Evolutionary conservation across 345 rosid species (phyloP).

Genomic region (Carallia pectinifolia): DNA sequence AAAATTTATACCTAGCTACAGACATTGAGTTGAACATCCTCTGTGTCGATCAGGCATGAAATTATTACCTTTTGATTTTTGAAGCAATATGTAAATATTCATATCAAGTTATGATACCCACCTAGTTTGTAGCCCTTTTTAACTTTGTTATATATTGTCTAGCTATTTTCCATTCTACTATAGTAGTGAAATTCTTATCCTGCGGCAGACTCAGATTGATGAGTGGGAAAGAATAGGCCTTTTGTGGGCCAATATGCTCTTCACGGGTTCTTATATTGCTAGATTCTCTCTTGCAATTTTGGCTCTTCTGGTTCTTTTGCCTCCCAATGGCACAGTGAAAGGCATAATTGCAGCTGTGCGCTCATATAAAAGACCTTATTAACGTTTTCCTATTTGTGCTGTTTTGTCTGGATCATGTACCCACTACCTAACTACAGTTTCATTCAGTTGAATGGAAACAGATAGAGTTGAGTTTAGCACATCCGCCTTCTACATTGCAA

Average conservation of each 20-base stretch:
- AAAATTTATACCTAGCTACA: no score
- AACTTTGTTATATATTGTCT: background rate
- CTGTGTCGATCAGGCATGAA: background rate
- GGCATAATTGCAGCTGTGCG: conserved; percentile 17
- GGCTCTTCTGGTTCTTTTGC: conserved; percentile 17
- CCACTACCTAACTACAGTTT: background rate
- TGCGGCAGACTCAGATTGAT: conserved; percentile 12
- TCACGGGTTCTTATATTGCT: conserved; percentile 62
- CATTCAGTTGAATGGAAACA: background rate
- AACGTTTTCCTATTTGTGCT: conserved; percentile 15
- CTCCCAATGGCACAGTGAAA: conserved; percentile 3
- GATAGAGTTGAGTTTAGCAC: no score
- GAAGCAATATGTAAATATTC: background rate
- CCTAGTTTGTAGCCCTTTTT: conserved; percentile 4
- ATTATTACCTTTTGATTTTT: conserved; percentile 5
- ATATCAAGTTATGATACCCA: background rate
- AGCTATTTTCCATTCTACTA: no score
- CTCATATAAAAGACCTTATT: background rate
- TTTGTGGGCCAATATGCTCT: conserved; percentile 34
- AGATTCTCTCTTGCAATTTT: conserved; percentile 41
- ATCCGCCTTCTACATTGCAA: no score
- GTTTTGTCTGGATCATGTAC: background rate
- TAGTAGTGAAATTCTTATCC: background rate
- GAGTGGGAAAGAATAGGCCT: conserved; percentile 10
- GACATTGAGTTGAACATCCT: no score